Percentiles rank a stretch among this genome's conserved stretches.
These are phyloP conservation scores for Nemania bipapillata DNA, from an alignment of 2,329 filamentous ascomycete species.

Conservation along the genomic window DNA sequence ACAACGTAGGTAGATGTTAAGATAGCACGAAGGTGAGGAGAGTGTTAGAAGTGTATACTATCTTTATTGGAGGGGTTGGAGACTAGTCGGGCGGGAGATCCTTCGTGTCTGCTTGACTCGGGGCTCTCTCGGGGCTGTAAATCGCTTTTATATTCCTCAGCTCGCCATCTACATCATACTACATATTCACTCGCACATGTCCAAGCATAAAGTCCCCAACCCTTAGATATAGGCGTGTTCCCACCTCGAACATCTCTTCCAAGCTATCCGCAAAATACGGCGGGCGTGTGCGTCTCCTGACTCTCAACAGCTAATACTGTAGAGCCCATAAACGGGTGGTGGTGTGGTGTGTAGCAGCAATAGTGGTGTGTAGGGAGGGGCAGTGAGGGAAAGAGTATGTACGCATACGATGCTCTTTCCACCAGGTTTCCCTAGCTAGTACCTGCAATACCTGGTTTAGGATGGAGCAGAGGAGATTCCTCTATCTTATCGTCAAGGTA, in stretches of 20 bases:
- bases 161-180: constrained; percentile 13
- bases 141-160: constrained; percentile 33
- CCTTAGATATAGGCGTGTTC: constrained; percentile 40
- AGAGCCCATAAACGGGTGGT: constrained; percentile 39
- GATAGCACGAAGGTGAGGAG: background rate
- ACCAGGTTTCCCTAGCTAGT: constrained; percentile 34
- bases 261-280: constrained; percentile 37
- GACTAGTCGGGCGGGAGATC: constrained; percentile 26
- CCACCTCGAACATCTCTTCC: constrained; percentile 34
- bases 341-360: constrained; percentile 45
- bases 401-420: constrained; percentile 39
- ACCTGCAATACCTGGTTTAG: constrained; percentile 46
- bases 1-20: background rate
- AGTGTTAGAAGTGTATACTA: background rate
- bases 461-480: constrained; percentile 40
- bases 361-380: constrained; percentile 45
- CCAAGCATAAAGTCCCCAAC: constrained; percentile 41
- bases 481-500: constrained; percentile 47
- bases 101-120: constrained; percentile 35
- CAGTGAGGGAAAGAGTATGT: constrained; percentile 37
- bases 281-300: constrained; percentile 50
- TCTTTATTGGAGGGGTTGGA: background rate
- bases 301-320: constrained; percentile 42
- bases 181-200: constrained; percentile 19
- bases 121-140: constrained; percentile 22